Percentiles rank a stretch among this genome's conserved stretches.
Conservation (phyloP, 2,329 filamentous ascomycete genomes). For the Cadophora sp. region DNA sequence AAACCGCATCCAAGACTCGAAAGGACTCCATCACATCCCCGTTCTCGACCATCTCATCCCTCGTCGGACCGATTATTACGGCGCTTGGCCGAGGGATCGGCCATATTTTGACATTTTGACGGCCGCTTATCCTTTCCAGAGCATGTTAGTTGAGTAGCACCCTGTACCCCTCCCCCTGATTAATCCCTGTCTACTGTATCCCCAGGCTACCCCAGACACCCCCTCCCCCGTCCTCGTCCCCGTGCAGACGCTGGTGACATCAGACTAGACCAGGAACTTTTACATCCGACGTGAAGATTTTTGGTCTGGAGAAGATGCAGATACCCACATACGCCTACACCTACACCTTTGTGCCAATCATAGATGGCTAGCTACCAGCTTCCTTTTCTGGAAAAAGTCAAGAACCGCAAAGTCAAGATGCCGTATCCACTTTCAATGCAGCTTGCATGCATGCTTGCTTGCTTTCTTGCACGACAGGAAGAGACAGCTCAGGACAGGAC, state of each 20-base stretch:
- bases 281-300: conserved; percentile 18
- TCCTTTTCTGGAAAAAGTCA: not conserved
- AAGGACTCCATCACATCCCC: conserved; percentile 2
- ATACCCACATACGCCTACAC: not conserved
- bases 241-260: conserved; percentile 15
- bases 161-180: not conserved
- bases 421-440: not conserved
- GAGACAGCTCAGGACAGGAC: conserved; percentile 1
- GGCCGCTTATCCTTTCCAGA: not conserved
- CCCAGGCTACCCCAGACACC: conserved; percentile 18
- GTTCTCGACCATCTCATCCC: not conserved
- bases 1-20: not conserved
- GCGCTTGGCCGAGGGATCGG: conserved; percentile 11
- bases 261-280: conserved; percentile 17
- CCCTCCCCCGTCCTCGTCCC: conserved; percentile 1
- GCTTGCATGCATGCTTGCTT: no score
- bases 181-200: not conserved
- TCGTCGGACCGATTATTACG: conserved; percentile 23
- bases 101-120: not conserved
- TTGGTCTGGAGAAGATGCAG: conserved; percentile 11
- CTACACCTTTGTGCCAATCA: no score
- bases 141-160: no score
- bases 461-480: conserved; percentile 16
- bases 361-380: not conserved
- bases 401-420: conserved; percentile 18